Evolutionary conservation across 352 stramenopile species (phyloP), one percentile per base, ranked within the genome.

Genomic region (Phytophthora hybrid): DNA sequence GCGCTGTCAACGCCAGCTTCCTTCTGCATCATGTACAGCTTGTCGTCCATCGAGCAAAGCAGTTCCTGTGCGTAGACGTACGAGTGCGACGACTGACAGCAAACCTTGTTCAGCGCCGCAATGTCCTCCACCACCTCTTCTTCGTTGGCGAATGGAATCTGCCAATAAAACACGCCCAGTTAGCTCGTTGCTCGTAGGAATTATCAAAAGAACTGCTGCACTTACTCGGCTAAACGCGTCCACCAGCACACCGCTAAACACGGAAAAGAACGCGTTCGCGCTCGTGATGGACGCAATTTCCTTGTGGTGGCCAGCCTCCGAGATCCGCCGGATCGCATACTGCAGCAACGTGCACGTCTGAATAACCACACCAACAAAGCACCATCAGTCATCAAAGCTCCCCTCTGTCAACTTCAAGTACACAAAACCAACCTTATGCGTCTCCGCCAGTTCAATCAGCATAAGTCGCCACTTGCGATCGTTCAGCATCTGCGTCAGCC

Each of bases 221-320:
- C 73, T 69, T 79, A 96, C 88, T 60, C 90, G 81, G 51, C 86
- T 89, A 29, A 95, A 93, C 0, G 84, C 76, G 62, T 97, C 90
- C 26, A 92, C 69, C 2, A 97, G 61, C 26, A 97, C 87, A 13
- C 88, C 90, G 53, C 84, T 94, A 65, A 95, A 97, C 23, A 97
- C 90, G 29, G 88, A 82, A 64, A 97, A 97, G 57, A 97, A 93
- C 7, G 88, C 86, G 63, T 93, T 94, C 5, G 90, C 90, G 55
- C 87, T 95, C 14, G 88, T 86, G 37, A 94, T 94, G 1, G 90
- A 95, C 4, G 90, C 90, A 59, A 97, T 95, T 57, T 97, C 90
- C 62, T 97, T 95, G 82, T 97, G 90, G 54, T 97, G 85, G 0
- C 90, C 90, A 34, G 90, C 90, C 58, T 94, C 88, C 0, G 90